These are phyloP conservation scores for Aechmea fasciata DNA, from an alignment of 176 grass and related monocot genomes.

Conservation along the genomic window DNA sequence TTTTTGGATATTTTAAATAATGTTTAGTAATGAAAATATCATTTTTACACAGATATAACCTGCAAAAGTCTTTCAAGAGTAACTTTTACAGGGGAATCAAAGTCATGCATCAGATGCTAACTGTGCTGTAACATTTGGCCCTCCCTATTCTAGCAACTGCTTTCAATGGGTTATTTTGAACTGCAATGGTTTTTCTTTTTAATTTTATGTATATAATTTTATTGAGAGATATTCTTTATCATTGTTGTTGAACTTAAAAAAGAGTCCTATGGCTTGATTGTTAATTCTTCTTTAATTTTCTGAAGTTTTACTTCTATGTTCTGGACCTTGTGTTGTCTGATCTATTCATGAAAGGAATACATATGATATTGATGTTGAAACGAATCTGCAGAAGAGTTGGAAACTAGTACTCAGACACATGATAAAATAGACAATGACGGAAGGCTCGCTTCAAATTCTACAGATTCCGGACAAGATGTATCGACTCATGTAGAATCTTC, in stretches of 20 bases:
- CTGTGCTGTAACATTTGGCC: no score
- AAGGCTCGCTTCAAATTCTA: constrained; percentile 10
- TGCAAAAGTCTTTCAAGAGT: no score
- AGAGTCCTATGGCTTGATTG: neutral
- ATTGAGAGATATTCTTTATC: neutral
- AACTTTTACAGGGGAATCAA: no score
- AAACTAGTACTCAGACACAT: constrained; percentile 12
- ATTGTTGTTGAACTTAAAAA: neutral
- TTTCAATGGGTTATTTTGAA: neutral
- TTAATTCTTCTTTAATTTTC: neutral
- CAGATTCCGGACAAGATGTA: constrained; percentile 6
- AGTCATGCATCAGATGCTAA: no score
- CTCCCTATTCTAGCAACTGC: no score
- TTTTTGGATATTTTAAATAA: no score
- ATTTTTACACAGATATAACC: no score
- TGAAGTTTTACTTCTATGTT: neutral
- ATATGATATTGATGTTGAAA: constrained; percentile 5
- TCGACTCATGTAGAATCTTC: constrained; percentile 24
- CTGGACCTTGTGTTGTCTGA: neutral
- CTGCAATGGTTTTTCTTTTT: neutral
- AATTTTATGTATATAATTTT: neutral
- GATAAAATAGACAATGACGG: constrained; percentile 26
- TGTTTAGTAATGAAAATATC: no score
- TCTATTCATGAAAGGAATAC: neutral
- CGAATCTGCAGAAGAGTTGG: constrained; percentile 24